Conservation (phyloP, 1,139 yeast species). For the Sugiyamaella pinicola region DNA sequence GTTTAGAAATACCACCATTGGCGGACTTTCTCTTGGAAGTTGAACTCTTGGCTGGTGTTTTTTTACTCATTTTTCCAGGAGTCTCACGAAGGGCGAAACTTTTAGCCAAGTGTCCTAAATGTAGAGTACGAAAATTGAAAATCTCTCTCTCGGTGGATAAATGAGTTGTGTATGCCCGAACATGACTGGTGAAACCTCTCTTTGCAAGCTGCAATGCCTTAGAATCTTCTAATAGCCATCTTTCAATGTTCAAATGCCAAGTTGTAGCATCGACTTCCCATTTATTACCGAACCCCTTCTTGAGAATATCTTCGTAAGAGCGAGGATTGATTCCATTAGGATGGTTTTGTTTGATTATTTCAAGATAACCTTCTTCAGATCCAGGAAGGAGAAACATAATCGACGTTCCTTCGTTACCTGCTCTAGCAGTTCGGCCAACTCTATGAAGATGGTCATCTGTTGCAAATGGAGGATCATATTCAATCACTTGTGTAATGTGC, state of each 20-base stretch:
- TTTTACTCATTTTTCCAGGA: constrained; percentile 55
- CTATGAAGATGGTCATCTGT: constrained; percentile 92
- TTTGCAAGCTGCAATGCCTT: constrained; percentile 70
- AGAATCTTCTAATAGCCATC: constrained; percentile 72
- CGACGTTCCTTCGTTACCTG: constrained; percentile 75
- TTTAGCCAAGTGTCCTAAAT: constrained; percentile 94
- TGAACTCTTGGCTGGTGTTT: constrained; percentile 20
- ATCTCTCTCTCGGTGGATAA: constrained; percentile 72
- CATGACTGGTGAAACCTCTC: constrained; percentile 82
- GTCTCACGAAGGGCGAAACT: constrained; percentile 93
- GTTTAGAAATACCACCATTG: constrained; percentile 12
- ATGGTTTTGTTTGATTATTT: constrained; percentile 59
- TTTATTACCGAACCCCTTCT: constrained; percentile 63
- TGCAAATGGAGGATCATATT: constrained; percentile 91
- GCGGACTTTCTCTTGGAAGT: constrained; percentile 11
- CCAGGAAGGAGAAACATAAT: constrained; percentile 82
- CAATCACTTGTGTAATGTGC: constrained; percentile 73
- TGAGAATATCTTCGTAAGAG: constrained; percentile 56
- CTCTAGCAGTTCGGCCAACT: constrained; percentile 96
- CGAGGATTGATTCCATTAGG: constrained; percentile 57
- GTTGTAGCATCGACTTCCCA: constrained; percentile 98
- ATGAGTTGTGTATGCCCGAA: constrained; percentile 97
- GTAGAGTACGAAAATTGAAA: constrained; percentile 79
- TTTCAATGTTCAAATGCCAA: constrained; percentile 88
- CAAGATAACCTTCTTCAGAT: constrained; percentile 80